phyloP scores from a whole-genome alignment of 2,329 filamentous ascomycete species.

The Hyphodiscus sp. region DNA sequence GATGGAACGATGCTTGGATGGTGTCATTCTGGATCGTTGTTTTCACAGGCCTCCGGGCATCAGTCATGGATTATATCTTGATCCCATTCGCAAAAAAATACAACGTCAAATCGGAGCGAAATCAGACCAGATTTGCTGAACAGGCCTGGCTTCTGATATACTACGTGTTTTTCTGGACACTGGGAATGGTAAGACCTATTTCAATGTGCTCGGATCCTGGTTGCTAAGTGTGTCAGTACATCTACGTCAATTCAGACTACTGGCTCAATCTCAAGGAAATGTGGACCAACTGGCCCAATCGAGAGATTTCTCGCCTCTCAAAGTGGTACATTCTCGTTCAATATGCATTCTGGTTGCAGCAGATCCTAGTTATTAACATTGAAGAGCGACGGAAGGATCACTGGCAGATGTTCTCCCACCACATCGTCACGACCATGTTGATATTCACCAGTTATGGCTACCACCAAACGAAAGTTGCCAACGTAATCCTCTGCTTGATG shows the following conservation, averaged over 20 bases:
- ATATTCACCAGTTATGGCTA: conserved; percentile 81
- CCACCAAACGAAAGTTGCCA: conserved; percentile 79
- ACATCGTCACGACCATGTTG: conserved; percentile 80
- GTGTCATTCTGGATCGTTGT: conserved; percentile 73
- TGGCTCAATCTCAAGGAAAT: conserved; percentile 70
- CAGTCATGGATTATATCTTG: conserved; percentile 80
- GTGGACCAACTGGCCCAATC: conserved; percentile 79
- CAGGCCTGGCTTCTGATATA: conserved; percentile 90
- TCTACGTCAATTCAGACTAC: conserved; percentile 71
- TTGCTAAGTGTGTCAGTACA: conserved; percentile 51
- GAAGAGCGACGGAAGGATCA: conserved; percentile 93
- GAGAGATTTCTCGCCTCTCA: conserved; percentile 65
- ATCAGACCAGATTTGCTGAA: conserved; percentile 78
- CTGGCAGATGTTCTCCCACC: conserved; percentile 92
- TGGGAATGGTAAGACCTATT: conserved; percentile 64
- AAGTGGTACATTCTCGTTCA: conserved; percentile 90
- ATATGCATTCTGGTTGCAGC: conserved; percentile 89
- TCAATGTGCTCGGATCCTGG: not conserved
- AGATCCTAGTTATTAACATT: conserved; percentile 89
- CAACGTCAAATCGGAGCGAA: conserved; percentile 72
- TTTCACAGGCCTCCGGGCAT: conserved; percentile 80
- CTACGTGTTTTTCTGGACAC: conserved; percentile 71
- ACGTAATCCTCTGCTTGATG: conserved; percentile 86
- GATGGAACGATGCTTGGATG: conserved; percentile 72
- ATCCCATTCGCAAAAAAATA: conserved; percentile 66